Percentiles rank a stretch among this genome's conserved stretches.
These are phyloP conservation scores for Buxus sempervirens DNA, from an alignment of 164 flowering plant genomes.

Conservation along the genomic window DNA sequence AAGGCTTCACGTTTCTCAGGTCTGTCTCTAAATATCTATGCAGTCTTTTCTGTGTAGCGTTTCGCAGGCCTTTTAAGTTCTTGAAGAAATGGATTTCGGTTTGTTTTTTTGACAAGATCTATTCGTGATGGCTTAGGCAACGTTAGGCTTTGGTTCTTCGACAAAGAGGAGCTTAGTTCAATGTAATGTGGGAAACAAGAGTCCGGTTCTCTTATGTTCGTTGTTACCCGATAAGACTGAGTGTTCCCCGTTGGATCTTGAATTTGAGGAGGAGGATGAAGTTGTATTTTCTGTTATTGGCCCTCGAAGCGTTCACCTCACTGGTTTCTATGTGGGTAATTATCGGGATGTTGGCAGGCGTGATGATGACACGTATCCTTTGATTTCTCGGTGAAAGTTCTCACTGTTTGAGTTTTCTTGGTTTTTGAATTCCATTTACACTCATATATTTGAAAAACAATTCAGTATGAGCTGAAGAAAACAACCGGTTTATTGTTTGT, in stretches of 20 bases:
- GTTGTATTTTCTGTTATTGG: conserved; percentile 80
- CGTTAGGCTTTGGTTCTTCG: conserved; percentile 64
- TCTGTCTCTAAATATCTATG: conserved; percentile 11
- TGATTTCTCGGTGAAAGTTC: background rate
- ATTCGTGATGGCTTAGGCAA: conserved; percentile 51
- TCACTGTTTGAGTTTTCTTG: background rate
- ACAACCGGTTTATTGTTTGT: background rate
- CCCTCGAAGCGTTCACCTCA: conserved; percentile 67
- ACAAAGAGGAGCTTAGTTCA: conserved; percentile 58
- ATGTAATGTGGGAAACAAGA: conserved; percentile 58
- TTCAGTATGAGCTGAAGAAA: background rate
- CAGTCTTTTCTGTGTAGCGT: background rate
- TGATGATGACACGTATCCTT: conserved; percentile 64
- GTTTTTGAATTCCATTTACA: background rate
- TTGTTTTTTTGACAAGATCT: background rate
- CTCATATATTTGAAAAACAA: background rate
- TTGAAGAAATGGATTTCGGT: background rate
- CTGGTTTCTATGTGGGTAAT: conserved; percentile 53
- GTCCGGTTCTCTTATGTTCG: conserved; percentile 63
- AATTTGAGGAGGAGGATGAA: conserved; percentile 63
- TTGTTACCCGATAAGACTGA: conserved; percentile 66
- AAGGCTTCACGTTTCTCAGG: conserved; percentile 78
- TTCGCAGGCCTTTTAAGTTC: background rate
- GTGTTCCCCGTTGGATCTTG: conserved; percentile 63
- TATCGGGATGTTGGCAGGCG: conserved; percentile 28